Percentiles rank a stretch among this genome's conserved stretches.
phyloP scores from a whole-genome alignment of 495 filamentous ascomycete species.

The Astrothelium macrocarpum region DNA sequence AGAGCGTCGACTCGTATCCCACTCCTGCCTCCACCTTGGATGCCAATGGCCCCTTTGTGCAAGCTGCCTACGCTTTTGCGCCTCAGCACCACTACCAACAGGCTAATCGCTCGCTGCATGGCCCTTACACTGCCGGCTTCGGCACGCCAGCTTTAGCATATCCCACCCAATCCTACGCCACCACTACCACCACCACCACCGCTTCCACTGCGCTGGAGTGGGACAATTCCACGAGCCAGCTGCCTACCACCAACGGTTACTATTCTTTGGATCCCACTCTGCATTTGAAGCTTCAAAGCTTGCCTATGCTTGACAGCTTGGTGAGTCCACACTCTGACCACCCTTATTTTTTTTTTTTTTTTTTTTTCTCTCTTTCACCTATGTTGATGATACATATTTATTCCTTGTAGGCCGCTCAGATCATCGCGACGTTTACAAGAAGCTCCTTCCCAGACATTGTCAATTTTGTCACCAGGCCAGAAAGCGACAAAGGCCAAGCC shows the following conservation, averaged over 20 bases:
- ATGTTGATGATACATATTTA: not conserved
- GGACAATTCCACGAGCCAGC: not conserved
- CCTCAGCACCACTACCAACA: not conserved
- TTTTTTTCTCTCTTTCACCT: too few relatives aligned
- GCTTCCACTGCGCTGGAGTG: not conserved
- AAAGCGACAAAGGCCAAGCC: constrained; percentile 69
- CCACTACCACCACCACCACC: not conserved
- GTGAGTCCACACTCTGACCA: constrained; percentile 38
- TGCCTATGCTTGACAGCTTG: constrained; percentile 64
- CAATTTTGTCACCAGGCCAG: constrained; percentile 57
- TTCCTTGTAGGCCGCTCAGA: constrained; percentile 53
- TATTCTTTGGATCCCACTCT: constrained; percentile 41
- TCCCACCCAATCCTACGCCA: not conserved
- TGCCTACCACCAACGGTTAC: not conserved
- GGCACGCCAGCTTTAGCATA: not conserved
- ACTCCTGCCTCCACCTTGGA: not conserved
- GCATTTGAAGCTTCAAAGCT: constrained; percentile 55
- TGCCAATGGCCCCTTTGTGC: not conserved
- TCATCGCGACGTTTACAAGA: constrained; percentile 58
- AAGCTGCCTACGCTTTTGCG: not conserved
- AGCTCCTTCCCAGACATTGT: constrained; percentile 64
- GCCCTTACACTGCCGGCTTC: not conserved
- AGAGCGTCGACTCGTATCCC: not conserved
- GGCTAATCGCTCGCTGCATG: not conserved
- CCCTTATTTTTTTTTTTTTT: not conserved